Evolutionary conservation across 2,329 filamentous ascomycete genomes (phyloP).

Genomic region (Didymella pinodella): DNA sequence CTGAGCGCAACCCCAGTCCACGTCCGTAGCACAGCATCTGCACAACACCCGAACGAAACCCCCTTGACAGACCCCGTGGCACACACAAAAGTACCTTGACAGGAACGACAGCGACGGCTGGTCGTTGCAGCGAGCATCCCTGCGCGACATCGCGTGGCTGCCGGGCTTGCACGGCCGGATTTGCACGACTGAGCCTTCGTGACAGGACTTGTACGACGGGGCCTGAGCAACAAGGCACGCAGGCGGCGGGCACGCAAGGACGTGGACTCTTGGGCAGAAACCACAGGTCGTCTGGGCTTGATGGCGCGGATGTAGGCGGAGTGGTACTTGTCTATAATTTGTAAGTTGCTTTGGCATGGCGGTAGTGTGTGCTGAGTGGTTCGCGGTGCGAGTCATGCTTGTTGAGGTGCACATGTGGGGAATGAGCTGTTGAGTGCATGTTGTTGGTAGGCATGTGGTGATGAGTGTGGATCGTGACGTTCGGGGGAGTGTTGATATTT

Average conservation of each 20-base stretch:
- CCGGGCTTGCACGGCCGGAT: background rate
- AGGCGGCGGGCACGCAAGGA: constrained; percentile 4
- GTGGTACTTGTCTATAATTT: background rate
- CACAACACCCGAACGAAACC: constrained; percentile 4
- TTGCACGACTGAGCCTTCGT: constrained; percentile 8
- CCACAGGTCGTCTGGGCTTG: constrained; percentile 3
- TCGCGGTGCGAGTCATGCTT: constrained; percentile 1
- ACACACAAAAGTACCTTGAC: constrained; percentile 12
- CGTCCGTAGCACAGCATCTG: constrained; percentile 2
- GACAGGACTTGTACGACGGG: background rate
- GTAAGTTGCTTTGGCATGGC: background rate
- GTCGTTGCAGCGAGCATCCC: constrained; percentile 8
- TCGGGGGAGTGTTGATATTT: background rate
- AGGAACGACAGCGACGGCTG: constrained; percentile 8
- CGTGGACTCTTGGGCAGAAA: background rate
- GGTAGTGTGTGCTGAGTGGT: constrained; percentile 10
- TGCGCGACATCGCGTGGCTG: constrained; percentile 18
- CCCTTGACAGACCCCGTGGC: constrained; percentile 13
- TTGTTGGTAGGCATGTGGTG: background rate
- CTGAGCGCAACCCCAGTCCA: background rate
- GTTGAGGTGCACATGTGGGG: constrained; percentile 20
- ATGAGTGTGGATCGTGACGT: background rate
- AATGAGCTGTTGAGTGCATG: constrained; percentile 4
- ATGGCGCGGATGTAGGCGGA: background rate
- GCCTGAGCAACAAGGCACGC: background rate